Conservation (phyloP, 441 rosid species). For the Pelargonium cotyledonis region DNA sequence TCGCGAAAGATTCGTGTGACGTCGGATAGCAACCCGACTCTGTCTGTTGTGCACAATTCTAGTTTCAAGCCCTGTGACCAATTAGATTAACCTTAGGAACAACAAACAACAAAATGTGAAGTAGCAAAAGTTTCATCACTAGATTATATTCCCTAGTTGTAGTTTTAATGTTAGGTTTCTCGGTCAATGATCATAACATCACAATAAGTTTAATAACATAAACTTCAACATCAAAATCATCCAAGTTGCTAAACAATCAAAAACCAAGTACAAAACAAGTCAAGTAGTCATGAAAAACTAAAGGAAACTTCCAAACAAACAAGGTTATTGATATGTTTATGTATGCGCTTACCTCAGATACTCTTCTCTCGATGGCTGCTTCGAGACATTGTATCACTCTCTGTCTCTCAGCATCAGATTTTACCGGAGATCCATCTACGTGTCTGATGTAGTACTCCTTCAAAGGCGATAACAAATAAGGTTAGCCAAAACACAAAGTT, state of each 20-base stretch:
- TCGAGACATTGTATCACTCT: conserved; percentile 82
- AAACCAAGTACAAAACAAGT: too few relatives aligned
- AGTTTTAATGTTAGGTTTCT: too few relatives aligned
- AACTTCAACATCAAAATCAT: too few relatives aligned
- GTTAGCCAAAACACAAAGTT: neutral
- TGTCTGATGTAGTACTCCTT: conserved; percentile 85
- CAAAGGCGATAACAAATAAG: conserved; percentile 9
- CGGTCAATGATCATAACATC: too few relatives aligned
- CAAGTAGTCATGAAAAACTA: too few relatives aligned
- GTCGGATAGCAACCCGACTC: conserved; percentile 77
- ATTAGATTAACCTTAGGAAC: neutral
- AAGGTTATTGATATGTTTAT: too few relatives aligned
- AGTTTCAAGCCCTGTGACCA: conserved; percentile 15
- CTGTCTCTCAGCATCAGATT: conserved; percentile 83
- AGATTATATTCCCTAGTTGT: too few relatives aligned
- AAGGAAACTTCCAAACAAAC: too few relatives aligned
- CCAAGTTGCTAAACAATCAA: too few relatives aligned
- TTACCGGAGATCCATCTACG: conserved; percentile 82
- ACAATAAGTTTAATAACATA: too few relatives aligned
- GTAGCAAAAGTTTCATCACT: too few relatives aligned
- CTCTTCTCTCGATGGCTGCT: conserved; percentile 92
- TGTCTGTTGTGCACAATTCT: conserved; percentile 49
- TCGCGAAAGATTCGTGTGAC: conserved; percentile 75
- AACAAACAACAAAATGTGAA: neutral
- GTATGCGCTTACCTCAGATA: conserved; percentile 60